A percentile compares a stretch with the other conserved stretches of the same genome.
Conservation (phyloP, 148 eudicot genomes). For the Nyssa sinensis region DNA sequence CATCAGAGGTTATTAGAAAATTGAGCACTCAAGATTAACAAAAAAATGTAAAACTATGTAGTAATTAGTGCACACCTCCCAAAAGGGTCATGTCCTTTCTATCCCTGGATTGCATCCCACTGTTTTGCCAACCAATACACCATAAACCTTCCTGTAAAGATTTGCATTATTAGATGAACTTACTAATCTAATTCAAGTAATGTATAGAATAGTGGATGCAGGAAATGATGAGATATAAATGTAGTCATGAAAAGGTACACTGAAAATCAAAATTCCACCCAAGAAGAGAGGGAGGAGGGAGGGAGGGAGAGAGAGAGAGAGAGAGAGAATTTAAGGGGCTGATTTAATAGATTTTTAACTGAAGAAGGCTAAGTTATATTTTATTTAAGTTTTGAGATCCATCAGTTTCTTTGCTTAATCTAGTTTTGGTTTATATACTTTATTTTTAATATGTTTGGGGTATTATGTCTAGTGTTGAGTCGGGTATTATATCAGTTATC, state of each 20-base stretch:
- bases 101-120: conserved; percentile 62
- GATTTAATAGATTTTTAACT: too few relatives aligned
- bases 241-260: neutral
- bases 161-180: neutral
- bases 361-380: too few relatives aligned
- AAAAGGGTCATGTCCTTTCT: conserved; percentile 63
- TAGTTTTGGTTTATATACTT: too few relatives aligned
- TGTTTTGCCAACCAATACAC: conserved; percentile 95
- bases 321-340: too few relatives aligned
- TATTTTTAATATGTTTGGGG: too few relatives aligned
- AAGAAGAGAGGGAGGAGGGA: too few relatives aligned
- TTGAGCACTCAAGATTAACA: neutral
- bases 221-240: neutral
- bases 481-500: too few relatives aligned
- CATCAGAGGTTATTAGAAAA: neutral
- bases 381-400: too few relatives aligned
- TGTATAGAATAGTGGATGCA: neutral
- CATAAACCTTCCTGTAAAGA: conserved; percentile 70
- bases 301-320: too few relatives aligned
- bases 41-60: neutral
- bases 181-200: neutral
- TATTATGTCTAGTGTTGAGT: too few relatives aligned
- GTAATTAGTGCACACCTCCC: conserved; percentile 54
- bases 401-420: too few relatives aligned
- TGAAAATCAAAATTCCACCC: too few relatives aligned